Percentiles rank a stretch among this genome's conserved stretches.
Conservation (phyloP, 2,329 filamentous ascomycete species). For the Colletotrichum musicola region DNA sequence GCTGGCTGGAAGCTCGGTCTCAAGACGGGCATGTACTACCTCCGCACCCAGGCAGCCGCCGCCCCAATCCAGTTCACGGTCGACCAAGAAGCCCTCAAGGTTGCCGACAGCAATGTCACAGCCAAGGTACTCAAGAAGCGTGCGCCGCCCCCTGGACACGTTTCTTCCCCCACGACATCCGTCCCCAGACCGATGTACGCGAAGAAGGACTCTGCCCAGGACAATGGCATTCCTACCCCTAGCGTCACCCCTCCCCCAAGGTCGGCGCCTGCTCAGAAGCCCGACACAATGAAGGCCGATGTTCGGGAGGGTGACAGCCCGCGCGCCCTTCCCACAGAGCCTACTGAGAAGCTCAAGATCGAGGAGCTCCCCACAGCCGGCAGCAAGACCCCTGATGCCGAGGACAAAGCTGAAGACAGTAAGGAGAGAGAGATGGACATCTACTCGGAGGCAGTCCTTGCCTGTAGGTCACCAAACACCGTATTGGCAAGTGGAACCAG, state of each 20-base stretch:
- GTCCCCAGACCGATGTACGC: slow-evolving; percentile 77
- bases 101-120: slow-evolving; percentile 83
- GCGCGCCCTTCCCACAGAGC: slow-evolving; percentile 81
- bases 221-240: slow-evolving; percentile 77
- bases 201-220: slow-evolving; percentile 61
- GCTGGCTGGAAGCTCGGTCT: slow-evolving; percentile 98
- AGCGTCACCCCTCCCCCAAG: slow-evolving; percentile 73
- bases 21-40: slow-evolving; percentile 99
- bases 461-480: slow-evolving; percentile 71
- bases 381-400: slow-evolving; percentile 71
- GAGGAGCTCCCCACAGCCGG: slow-evolving; percentile 72
- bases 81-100: slow-evolving; percentile 93
- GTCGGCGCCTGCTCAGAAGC: slow-evolving; percentile 68
- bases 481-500: slow-evolving; percentile 11
- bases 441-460: slow-evolving; percentile 91
- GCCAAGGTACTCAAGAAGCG: slow-evolving; percentile 79
- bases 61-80: slow-evolving; percentile 99
- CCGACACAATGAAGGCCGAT: slow-evolving; percentile 81
- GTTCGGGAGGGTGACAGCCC: slow-evolving; percentile 82
- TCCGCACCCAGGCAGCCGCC: slow-evolving; percentile 96
- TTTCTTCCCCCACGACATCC: slow-evolving; percentile 67
- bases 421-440: slow-evolving; percentile 89
- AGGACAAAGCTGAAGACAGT: slow-evolving; percentile 79
- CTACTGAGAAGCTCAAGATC: slow-evolving; percentile 69
- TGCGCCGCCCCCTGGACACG: slow-evolving; percentile 67